Evolutionary conservation across 2,329 filamentous ascomycete genomes (phyloP).

Genomic region (Fusarium chaquense): DNA sequence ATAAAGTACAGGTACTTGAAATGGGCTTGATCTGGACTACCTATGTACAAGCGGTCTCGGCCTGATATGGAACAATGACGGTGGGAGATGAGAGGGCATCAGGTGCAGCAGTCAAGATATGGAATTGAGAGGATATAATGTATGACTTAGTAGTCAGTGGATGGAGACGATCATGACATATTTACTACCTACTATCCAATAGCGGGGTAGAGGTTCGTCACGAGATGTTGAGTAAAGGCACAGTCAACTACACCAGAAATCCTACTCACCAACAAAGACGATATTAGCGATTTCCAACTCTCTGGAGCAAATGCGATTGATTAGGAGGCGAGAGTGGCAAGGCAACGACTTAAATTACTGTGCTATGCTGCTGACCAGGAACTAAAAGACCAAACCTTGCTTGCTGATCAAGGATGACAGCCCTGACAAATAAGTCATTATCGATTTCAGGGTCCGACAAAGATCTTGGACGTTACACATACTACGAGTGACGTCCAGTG

Average conservation of each 20-base stretch:
- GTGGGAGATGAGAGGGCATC: conserved; percentile 14
- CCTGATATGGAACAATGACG: conserved; percentile 31
- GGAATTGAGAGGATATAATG: background rate
- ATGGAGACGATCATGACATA: conserved; percentile 20
- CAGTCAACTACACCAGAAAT: conserved; percentile 1
- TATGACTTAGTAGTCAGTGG: background rate
- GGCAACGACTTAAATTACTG: background rate
- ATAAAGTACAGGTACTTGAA: conserved; percentile 34
- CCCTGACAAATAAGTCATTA: conserved; percentile 17
- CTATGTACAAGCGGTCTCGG: conserved; percentile 27
- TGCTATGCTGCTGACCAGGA: conserved; percentile 27
- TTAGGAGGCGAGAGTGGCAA: conserved; percentile 9
- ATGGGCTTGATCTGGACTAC: conserved; percentile 26
- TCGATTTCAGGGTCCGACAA: conserved; percentile 20
- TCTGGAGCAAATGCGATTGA: background rate
- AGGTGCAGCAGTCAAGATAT: background rate
- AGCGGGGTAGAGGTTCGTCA: conserved; percentile 35
- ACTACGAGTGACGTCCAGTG: background rate
- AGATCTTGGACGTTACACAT: conserved; percentile 9
- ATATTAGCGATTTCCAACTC: background rate
- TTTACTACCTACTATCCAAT: conserved; percentile 10
- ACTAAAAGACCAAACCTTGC: conserved; percentile 16
- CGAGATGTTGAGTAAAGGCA: conserved; percentile 19
- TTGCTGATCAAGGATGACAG: conserved; percentile 41
- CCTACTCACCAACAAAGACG: background rate